Percentiles rank a stretch among this genome's conserved stretches.
Evolutionary conservation across 306 rosid species (phyloP).

Genomic region (Lathyrus aphaca): DNA sequence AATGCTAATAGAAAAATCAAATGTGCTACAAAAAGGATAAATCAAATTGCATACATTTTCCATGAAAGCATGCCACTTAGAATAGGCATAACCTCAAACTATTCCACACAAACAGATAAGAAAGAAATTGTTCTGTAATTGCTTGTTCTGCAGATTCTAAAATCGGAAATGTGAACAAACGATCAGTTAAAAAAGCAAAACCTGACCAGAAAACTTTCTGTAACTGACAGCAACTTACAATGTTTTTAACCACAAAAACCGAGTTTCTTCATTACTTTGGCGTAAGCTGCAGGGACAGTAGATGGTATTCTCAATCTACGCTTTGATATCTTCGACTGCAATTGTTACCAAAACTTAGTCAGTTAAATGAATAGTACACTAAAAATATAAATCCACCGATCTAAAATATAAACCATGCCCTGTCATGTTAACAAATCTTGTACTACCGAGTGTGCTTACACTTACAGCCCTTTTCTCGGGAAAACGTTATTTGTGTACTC

Average conservation of each 20-base stretch:
- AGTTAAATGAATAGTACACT: constrained; percentile 30
- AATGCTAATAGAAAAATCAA: constrained; percentile 23
- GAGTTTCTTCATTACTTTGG: constrained; percentile 95
- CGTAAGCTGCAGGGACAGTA: constrained; percentile 73
- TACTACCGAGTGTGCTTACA: background rate
- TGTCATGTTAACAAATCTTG: background rate
- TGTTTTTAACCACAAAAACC: constrained; percentile 60
- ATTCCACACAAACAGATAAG: constrained; percentile 27
- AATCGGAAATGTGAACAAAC: constrained; percentile 36
- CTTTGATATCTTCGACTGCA: constrained; percentile 92
- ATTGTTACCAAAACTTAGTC: constrained; percentile 36
- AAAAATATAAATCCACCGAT: background rate
- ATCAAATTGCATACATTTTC: constrained; percentile 32
- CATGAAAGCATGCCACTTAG: constrained; percentile 36
- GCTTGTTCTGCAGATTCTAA: constrained; percentile 45
- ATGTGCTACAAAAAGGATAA: constrained; percentile 27
- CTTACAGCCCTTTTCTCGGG: constrained; percentile 4
- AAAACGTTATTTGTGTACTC: background rate
- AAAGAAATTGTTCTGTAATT: constrained; percentile 30
- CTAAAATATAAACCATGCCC: constrained; percentile 10
- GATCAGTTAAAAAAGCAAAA: constrained; percentile 25
- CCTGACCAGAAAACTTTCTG: constrained; percentile 34
- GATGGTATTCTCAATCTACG: constrained; percentile 80
- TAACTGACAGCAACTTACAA: constrained; percentile 36
- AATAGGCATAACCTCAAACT: constrained; percentile 32